Conservation (phyloP, 2,329 filamentous ascomycete species). For the Diaporthe amygdali region DNA sequence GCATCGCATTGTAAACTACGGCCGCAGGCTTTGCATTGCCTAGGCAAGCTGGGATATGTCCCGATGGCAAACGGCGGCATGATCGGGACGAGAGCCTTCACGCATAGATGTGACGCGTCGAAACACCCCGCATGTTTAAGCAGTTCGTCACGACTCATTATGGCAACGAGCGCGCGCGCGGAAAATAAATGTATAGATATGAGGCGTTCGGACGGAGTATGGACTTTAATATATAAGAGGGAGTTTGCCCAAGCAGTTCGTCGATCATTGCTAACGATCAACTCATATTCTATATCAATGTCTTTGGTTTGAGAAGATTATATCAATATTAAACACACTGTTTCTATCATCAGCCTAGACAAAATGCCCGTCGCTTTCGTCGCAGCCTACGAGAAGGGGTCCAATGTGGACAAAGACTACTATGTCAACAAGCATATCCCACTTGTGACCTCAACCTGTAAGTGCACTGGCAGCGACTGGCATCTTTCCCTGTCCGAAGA, state of each 20-base stretch:
- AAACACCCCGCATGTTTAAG: conserved; percentile 4
- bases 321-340: background rate
- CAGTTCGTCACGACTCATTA: background rate
- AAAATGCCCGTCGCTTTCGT: conserved; percentile 7
- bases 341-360: background rate
- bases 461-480: background rate
- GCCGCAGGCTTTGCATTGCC: background rate
- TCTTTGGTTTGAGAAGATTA: accelerated
- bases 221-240: accelerated
- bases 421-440: conserved; percentile 3
- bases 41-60: background rate
- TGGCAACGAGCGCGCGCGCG: background rate
- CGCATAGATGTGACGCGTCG: background rate
- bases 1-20: background rate
- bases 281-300: too few species aligned
- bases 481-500: background rate
- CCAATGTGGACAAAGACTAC: conserved; percentile 4
- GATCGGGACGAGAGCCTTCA: conserved; percentile 7
- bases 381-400: conserved; percentile 4
- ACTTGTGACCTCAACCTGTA: conserved; percentile 4
- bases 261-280: background rate
- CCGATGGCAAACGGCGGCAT: conserved; percentile 2
- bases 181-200: background rate
- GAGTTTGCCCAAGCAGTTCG: too few species aligned
- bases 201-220: background rate